phyloP scores from a whole-genome alignment of 2,329 filamentous ascomycete genomes.

The Calonectria pauciramosa region DNA sequence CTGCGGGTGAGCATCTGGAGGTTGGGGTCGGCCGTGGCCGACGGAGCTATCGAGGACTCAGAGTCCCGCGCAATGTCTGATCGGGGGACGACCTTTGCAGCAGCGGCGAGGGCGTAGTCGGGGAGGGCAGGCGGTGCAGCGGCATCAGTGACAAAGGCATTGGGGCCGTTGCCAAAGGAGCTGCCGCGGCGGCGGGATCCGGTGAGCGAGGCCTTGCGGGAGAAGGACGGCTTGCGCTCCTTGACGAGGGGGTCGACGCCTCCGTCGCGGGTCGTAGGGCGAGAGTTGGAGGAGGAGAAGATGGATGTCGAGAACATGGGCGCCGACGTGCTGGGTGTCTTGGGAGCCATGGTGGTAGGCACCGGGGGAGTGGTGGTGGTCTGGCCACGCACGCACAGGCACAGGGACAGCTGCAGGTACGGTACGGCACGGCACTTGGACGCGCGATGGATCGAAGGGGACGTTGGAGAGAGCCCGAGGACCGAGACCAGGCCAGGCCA shows the following conservation, averaged over 20 bases:
- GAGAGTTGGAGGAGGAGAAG: constrained; percentile 52
- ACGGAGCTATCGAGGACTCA: constrained; percentile 37
- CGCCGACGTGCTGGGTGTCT: constrained; percentile 45
- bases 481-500: constrained; percentile 15
- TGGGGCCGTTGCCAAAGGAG: constrained; percentile 54
- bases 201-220: constrained; percentile 67
- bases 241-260: constrained; percentile 52
- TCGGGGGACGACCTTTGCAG: constrained; percentile 57
- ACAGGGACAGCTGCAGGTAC: neutral
- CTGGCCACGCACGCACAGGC: constrained; percentile 15
- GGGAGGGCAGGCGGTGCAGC: constrained; percentile 66
- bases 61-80: constrained; percentile 34
- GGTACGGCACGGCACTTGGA: constrained; percentile 2
- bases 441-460: constrained; percentile 18
- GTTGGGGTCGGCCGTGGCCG: constrained; percentile 52
- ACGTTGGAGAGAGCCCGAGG: neutral
- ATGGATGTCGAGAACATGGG: constrained; percentile 55
- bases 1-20: constrained; percentile 61
- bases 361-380: neutral
- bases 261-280: constrained; percentile 55
- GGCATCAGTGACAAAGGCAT: constrained; percentile 59
- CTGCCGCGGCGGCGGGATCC: constrained; percentile 58
- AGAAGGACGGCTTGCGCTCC: constrained; percentile 67
- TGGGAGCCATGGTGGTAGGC: constrained; percentile 38
- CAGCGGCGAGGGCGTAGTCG: constrained; percentile 65